phyloP scores from a whole-genome alignment of 768 basidiomycete species.

The Psilocybe cyanescens region DNA sequence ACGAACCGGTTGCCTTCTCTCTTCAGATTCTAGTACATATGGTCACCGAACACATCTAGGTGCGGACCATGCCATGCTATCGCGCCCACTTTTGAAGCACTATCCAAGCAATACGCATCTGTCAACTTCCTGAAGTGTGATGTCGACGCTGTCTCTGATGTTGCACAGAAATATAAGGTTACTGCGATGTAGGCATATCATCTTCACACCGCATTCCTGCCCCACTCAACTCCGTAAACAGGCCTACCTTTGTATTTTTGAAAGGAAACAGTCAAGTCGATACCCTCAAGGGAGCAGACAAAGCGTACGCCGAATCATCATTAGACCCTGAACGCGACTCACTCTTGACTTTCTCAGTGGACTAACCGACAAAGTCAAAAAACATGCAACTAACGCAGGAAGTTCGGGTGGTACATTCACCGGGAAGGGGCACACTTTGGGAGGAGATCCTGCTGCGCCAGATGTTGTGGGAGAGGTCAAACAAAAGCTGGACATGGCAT shows the following conservation, averaged over 20 bases:
- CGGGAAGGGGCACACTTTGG: constrained; percentile 77
- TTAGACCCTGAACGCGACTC: neutral
- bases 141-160: constrained; percentile 71
- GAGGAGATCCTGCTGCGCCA: constrained; percentile 45
- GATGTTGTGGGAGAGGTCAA: constrained; percentile 37
- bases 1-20: constrained; percentile 12
- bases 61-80: constrained; percentile 88
- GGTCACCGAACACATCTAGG: constrained; percentile 43
- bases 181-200: constrained; percentile 66
- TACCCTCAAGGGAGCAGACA: constrained; percentile 74
- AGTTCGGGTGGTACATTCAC: constrained; percentile 54
- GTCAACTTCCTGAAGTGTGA: constrained; percentile 89
- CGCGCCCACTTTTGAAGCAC: constrained; percentile 72
- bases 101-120: constrained; percentile 67
- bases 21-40: neutral
- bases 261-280: constrained; percentile 70
- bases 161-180: constrained; percentile 64
- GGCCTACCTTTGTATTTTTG: constrained; percentile 87
- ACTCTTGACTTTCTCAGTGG: constrained; percentile 42
- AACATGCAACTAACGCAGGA: constrained; percentile 46
- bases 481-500: constrained; percentile 34
- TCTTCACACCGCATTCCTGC: neutral
- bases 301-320: constrained; percentile 44
- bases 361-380: constrained; percentile 61
- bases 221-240: constrained; percentile 27